phyloP scores from a whole-genome alignment of 2,329 filamentous ascomycete genomes.

The Trichoderma sp. region DNA sequence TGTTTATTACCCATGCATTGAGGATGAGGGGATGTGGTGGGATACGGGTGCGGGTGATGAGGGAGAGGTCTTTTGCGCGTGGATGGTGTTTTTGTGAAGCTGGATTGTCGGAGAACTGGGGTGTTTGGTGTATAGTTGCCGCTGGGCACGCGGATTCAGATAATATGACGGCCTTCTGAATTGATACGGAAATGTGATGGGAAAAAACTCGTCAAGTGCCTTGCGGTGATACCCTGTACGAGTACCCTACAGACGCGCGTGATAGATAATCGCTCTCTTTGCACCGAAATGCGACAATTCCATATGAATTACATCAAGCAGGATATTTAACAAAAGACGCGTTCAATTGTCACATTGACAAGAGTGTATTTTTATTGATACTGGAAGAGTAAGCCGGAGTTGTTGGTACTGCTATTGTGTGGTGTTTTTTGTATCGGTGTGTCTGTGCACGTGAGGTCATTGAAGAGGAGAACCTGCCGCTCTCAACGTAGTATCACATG shows the following conservation, averaged over 20 bases:
- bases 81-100: neutral
- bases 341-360: neutral
- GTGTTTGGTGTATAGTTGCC: neutral
- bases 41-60: neutral
- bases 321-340: neutral
- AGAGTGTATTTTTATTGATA: neutral
- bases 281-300: neutral
- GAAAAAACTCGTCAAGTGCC: neutral
- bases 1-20: neutral
- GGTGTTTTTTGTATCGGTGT: neutral
- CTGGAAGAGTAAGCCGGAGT: neutral
- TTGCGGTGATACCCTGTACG: neutral
- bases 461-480: neutral
- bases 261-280: neutral
- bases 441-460: neutral
- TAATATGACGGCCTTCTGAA: slow-evolving; percentile 1
- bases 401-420: neutral
- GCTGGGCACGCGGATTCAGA: neutral
- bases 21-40: neutral
- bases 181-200: neutral
- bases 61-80: neutral
- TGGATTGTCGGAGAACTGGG: neutral
- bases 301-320: neutral
- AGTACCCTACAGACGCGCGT: neutral
- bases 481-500: neutral